phyloP scores from a whole-genome alignment of 768 basidiomycete genomes.

The Fomitopsis pulvina region DNA sequence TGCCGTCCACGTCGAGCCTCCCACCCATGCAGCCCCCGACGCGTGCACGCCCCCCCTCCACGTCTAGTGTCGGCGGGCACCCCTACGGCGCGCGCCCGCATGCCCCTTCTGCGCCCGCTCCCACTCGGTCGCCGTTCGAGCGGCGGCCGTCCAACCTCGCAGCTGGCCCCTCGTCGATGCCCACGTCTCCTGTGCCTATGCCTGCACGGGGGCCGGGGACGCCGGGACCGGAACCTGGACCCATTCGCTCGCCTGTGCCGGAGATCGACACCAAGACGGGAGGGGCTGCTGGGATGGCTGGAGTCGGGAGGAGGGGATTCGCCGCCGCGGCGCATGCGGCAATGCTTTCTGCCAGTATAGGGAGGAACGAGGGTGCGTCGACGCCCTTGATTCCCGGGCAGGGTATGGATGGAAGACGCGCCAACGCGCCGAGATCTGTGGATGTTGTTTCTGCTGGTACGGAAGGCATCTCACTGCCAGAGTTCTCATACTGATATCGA shows the following conservation, averaged over 20 bases:
- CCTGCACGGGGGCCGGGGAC: background rate
- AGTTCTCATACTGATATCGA: background rate
- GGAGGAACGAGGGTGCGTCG: constrained; percentile 5
- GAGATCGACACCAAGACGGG: constrained; percentile 65
- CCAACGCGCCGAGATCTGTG: constrained; percentile 27
- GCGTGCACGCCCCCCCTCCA: constrained; percentile 2
- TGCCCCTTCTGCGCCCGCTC: background rate
- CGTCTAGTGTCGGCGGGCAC: background rate
- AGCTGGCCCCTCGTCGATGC: background rate
- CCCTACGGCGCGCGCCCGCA: background rate
- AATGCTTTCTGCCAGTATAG: constrained; percentile 29
- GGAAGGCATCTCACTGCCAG: constrained; percentile 12
- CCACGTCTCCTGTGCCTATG: background rate
- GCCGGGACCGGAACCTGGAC: constrained; percentile 3
- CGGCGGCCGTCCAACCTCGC: constrained; percentile 3
- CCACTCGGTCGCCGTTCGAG: background rate
- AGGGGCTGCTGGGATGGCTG: constrained; percentile 84
- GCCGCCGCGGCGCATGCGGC: constrained; percentile 65
- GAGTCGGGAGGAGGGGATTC: constrained; percentile 82
- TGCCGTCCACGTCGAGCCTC: constrained; percentile 3
- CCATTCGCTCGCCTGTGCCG: constrained; percentile 2
- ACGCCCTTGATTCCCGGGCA: constrained; percentile 6
- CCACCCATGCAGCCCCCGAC: constrained; percentile 1
- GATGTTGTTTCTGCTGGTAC: constrained; percentile 22
- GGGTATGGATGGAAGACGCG: constrained; percentile 25